These are phyloP conservation scores for Vitis vinifera DNA, from an alignment of 164 flowering plant genomes.

Conservation along the genomic window ASM3070453v1 NC_081805.1:745001-745500, in stretches of 20 bases:
- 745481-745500: no score
- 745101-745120: background rate
- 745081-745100: no score
- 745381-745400: background rate
- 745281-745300: conserved; percentile 97
- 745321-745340: conserved; percentile 97
- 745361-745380: conserved; percentile 2
- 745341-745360: conserved; percentile 89
- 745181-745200: background rate
- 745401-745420: background rate
- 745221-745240: background rate
- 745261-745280: conserved; percentile 5
- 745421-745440: background rate
- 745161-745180: background rate
- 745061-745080: no score
- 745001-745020: no score
- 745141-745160: conserved; percentile 1
- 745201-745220: background rate
- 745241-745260: background rate
- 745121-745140: background rate
- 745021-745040: no score
- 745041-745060: no score
- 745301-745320: conserved; percentile 95
- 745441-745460: background rate
- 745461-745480: no score